Conservation (phyloP, 2,329 filamentous ascomycete species). For the Ascochyta rabiei region DNA sequence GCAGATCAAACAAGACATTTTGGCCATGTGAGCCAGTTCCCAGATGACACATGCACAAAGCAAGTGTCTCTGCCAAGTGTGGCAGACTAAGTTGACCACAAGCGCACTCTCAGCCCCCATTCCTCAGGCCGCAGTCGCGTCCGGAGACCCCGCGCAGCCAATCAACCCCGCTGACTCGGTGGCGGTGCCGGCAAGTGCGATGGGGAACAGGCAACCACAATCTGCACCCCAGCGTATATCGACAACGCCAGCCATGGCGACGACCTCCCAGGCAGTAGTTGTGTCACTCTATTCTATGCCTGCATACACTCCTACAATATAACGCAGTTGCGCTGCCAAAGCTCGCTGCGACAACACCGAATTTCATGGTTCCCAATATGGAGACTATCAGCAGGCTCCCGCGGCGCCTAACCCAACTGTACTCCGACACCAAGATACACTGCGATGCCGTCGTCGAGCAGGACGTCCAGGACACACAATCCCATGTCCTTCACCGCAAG, state of each 20-base stretch:
- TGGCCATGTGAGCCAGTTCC: slow-evolving; percentile 1
- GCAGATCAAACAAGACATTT: not conserved
- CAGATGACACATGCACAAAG: slow-evolving; percentile 6
- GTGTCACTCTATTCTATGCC: slow-evolving; percentile 36
- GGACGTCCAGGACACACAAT: slow-evolving; percentile 62
- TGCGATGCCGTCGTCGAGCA: slow-evolving; percentile 72
- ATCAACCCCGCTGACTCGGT: slow-evolving; percentile 5
- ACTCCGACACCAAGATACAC: slow-evolving; percentile 80
- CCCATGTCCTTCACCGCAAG: slow-evolving; percentile 74
- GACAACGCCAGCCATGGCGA: slow-evolving; percentile 18
- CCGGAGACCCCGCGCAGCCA: slow-evolving; percentile 7
- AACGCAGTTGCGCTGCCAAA: slow-evolving; percentile 17
- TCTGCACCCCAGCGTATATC: slow-evolving; percentile 16
- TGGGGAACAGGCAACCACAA: slow-evolving; percentile 12
- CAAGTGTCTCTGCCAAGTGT: slow-evolving; percentile 4
- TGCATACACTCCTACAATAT: slow-evolving; percentile 13
- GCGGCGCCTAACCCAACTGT: slow-evolving; percentile 62
- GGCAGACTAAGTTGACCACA: not conserved
- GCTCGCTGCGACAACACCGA: slow-evolving; percentile 12
- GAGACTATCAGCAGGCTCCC: slow-evolving; percentile 46
- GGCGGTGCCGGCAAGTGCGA: slow-evolving; percentile 7
- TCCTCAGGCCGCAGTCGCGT: slow-evolving; percentile 10
- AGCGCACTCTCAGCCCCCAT: slow-evolving; percentile 14
- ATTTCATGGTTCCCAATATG: slow-evolving; percentile 31
- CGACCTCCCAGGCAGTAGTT: slow-evolving; percentile 36